A percentile compares a stretch with the other conserved stretches of the same genome.
Conservation (phyloP, 176 grass and related monocot species). For the Phoenix dactylifera region DNA sequence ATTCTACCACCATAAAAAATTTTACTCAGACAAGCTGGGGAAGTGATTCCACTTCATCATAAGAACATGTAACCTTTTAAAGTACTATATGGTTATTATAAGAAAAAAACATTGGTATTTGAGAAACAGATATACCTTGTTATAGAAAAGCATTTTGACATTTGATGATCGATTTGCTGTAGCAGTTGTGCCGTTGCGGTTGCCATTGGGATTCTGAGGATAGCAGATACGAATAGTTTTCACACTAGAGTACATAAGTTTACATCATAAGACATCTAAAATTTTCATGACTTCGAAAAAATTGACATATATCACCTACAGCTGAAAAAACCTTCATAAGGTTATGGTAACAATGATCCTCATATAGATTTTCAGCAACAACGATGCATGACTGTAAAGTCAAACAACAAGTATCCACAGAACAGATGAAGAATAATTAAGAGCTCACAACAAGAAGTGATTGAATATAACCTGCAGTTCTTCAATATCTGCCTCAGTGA, state of each 20-base stretch:
- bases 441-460: too few species aligned
- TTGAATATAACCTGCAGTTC: slow-evolving; percentile 2
- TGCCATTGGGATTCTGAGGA: not conserved
- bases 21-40: too few species aligned
- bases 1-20: too few species aligned
- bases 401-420: not conserved
- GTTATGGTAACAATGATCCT: slow-evolving; percentile 8
- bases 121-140: not conserved
- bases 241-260: not conserved
- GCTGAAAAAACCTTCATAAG: not conserved
- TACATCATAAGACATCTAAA: not conserved
- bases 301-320: not conserved
- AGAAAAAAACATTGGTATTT: too few species aligned
- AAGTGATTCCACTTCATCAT: too few species aligned
- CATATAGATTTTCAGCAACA: not conserved
- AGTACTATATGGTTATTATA: too few species aligned
- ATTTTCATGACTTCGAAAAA: not conserved
- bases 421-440: not conserved
- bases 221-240: not conserved
- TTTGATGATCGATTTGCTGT: slow-evolving; percentile 5
- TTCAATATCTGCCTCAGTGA: slow-evolving; percentile 11
- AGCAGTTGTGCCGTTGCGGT: not conserved
- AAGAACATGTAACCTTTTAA: too few species aligned
- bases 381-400: not conserved
- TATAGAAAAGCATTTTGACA: not conserved